These are phyloP conservation scores for Amyloporia xantha DNA, from an alignment of 768 basidiomycete genomes.

Conservation along the genomic window DNA sequence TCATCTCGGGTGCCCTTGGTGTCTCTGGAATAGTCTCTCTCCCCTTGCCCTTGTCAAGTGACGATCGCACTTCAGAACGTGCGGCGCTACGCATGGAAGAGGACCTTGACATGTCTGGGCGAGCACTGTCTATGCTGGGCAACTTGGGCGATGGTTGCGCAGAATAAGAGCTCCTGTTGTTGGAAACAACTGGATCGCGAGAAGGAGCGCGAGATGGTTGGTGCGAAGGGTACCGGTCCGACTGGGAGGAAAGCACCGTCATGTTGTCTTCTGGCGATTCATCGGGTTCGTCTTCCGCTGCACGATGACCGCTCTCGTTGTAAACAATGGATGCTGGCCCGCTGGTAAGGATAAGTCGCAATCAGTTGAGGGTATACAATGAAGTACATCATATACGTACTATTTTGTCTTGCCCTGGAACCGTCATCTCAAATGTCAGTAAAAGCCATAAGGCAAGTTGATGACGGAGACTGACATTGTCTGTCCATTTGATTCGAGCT, in stretches of 20 bases:
- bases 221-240: slow-evolving; percentile 39
- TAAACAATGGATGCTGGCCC: slow-evolving; percentile 78
- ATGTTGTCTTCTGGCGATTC: slow-evolving; percentile 59
- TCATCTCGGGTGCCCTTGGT: slow-evolving; percentile 24
- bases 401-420: slow-evolving; percentile 62
- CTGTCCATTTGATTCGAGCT: slow-evolving; percentile 77
- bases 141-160: slow-evolving; percentile 22
- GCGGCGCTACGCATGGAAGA: slow-evolving; percentile 10
- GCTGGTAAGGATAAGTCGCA: slow-evolving; percentile 30
- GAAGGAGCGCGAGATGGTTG: slow-evolving; percentile 51
- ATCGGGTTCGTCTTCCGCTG: slow-evolving; percentile 69
- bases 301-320: slow-evolving; percentile 70
- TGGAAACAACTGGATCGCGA: slow-evolving; percentile 32
- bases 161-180: slow-evolving; percentile 22
- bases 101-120: slow-evolving; percentile 13
- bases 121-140: slow-evolving; percentile 6
- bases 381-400: no score
- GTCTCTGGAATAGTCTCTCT: slow-evolving; percentile 18
- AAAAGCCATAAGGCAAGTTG: slow-evolving; percentile 1
- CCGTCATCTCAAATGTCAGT: neutral
- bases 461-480: slow-evolving; percentile 48
- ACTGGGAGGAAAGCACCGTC: slow-evolving; percentile 27
- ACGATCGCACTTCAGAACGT: slow-evolving; percentile 9
- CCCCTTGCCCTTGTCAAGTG: slow-evolving; percentile 20
- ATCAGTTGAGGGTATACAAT: no score